Conservation (phyloP, 176 grass and related monocot species). For the Themeda triandra region DNA sequence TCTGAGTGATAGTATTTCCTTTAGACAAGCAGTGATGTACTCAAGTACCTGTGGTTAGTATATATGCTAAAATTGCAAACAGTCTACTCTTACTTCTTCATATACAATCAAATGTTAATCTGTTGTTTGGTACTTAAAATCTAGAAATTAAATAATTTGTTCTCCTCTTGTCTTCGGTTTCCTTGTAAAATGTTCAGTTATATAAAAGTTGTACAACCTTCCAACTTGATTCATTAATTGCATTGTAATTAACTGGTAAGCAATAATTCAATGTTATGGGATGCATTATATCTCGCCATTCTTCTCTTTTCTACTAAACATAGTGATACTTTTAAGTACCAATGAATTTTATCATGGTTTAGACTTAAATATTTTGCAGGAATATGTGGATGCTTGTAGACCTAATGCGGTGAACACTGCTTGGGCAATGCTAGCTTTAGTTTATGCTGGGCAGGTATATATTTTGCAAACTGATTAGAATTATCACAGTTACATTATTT, state of each 20-base stretch:
- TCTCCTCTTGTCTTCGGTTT: background rate
- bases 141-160: background rate
- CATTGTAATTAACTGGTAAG: background rate
- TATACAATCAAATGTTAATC: too few relatives aligned
- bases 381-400: background rate
- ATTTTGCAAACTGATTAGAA: background rate
- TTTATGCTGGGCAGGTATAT: constrained; percentile 58
- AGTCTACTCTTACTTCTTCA: too few relatives aligned
- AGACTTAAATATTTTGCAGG: background rate
- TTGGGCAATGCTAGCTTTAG: constrained; percentile 77
- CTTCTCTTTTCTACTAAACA: background rate
- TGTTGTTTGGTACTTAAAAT: background rate
- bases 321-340: background rate
- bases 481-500: background rate
- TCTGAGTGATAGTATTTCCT: too few relatives aligned
- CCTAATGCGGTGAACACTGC: constrained; percentile 65
- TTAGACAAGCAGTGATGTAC: background rate
- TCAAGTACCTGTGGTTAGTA: background rate
- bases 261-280: background rate
- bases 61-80: background rate
- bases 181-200: background rate
- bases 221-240: background rate
- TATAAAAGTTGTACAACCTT: background rate
- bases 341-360: constrained; percentile 3
- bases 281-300: background rate